Base-by-base conservation (phyloP, 805 yeast genomes). In the Wickerhamiella musiphila region DNA sequence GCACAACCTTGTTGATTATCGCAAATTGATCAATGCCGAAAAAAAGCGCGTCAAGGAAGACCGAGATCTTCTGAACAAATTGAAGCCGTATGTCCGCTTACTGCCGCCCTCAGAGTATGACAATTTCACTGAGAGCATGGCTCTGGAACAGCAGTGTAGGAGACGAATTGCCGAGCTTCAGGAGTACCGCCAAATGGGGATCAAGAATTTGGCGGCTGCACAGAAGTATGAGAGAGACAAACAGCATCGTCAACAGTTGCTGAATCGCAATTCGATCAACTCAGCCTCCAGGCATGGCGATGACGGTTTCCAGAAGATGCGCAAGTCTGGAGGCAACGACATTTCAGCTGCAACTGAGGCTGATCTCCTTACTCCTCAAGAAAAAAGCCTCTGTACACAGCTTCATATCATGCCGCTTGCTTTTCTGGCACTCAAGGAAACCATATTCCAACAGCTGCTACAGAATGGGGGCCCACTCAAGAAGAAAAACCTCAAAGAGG, bases 371-470 rank as follows among this genome's bases (percentile, higher is more conserved):
- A 76, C 92, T 1, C 68, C 72, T n/a, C 94, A 81, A 35, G 99
- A 90, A 51, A 86, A 77, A 51, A 71, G 69, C 34, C 56, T 90
- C 29, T 92, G 98, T 56, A 65, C 84, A 4, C 77, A 72, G 30
- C 61, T 92, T 39, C 70, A 93, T 40, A 75, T 92, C 8, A 56
- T 78, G 35, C 98, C 99, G 11, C 86, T 90, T 52, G 93, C 96
- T 3, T 90, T 86, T 48, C 59, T 90, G 38, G 94, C 93, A 2
- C 79, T 90, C 41, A 90, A 90, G 49, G 93, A 81, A 51, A 71
- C 81, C 3, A 54, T 90, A 35, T 82, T 90, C 61, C 70, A 92
- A 44, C 94, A 84, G 49, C 70, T 92, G 20, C 59, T 84, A 24
- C 73, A 79, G 42, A 73, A 78, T 26, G 93, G 93, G 24, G 96